Evolutionary conservation across 768 basidiomycete species (phyloP).

Genomic region (Pisolithus tinctorius): DNA sequence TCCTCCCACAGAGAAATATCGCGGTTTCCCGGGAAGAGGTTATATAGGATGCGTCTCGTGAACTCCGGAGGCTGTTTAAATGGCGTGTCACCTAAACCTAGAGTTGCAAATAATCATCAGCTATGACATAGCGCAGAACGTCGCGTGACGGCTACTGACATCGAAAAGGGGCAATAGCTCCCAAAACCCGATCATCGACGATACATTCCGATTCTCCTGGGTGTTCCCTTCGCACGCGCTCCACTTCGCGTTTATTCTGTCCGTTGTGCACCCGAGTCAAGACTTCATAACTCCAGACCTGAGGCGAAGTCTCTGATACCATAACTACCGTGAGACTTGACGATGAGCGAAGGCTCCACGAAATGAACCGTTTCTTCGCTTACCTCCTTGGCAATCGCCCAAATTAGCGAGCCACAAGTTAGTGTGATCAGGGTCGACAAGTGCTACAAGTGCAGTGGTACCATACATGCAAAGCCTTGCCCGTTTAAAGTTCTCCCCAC

Average conservation of each 20-base stretch:
- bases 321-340: constrained; percentile 34
- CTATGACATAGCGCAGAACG: constrained; percentile 4
- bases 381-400: constrained; percentile 75
- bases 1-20: constrained; percentile 61
- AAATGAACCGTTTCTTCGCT: constrained; percentile 19
- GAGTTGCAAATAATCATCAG: constrained; percentile 2
- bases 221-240: constrained; percentile 56
- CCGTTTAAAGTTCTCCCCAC: constrained; percentile 56
- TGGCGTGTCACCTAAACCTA: constrained; percentile 64
- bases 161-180: constrained; percentile 71
- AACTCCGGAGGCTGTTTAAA: constrained; percentile 71
- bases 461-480: constrained; percentile 73
- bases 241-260: constrained; percentile 57
- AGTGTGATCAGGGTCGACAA: constrained; percentile 61
- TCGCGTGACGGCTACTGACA: constrained; percentile 40
- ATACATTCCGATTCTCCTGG: constrained; percentile 67
- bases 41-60: constrained; percentile 59
- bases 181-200: constrained; percentile 60
- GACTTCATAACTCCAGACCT: constrained; percentile 53
- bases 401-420: constrained; percentile 78
- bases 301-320: constrained; percentile 40
- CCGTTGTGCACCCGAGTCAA: constrained; percentile 69
- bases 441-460: constrained; percentile 66
- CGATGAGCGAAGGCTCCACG: constrained; percentile 7
- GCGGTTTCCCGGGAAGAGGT: constrained; percentile 55